A percentile compares a stretch with the other conserved stretches of the same genome.
phyloP scores from a whole-genome alignment of 2,329 filamentous ascomycete species.

The Xylaria sp. region DNA sequence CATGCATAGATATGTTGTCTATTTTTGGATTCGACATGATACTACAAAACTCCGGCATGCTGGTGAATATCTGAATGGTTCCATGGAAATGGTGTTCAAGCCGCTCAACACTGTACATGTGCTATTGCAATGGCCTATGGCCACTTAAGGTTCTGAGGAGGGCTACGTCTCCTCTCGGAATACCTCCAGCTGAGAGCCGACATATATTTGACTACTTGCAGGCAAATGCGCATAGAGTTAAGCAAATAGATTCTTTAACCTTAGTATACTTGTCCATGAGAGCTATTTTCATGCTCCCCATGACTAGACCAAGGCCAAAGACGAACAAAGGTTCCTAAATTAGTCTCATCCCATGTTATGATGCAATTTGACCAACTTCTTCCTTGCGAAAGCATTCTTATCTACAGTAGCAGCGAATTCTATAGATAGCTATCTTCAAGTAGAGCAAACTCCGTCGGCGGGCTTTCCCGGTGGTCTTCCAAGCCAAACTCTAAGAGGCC shows the following conservation, averaged over 20 bases:
- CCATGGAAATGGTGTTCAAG: not conserved
- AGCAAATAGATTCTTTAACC: not conserved
- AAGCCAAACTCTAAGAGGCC: constrained; percentile 22
- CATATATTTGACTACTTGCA: not conserved
- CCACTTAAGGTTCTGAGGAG: constrained; percentile 13
- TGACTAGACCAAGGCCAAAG: not conserved
- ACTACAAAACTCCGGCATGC: not conserved
- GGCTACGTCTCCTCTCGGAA: constrained; percentile 19
- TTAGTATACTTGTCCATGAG: not conserved
- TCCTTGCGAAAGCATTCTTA: not conserved
- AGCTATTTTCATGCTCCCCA: not conserved
- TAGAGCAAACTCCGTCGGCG: constrained; percentile 12
- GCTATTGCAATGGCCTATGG: not conserved
- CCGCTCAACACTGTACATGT: not conserved
- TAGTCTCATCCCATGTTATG: not conserved
- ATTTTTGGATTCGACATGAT: not conserved
- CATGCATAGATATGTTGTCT: not conserved
- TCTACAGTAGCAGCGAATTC: too few relatives aligned
- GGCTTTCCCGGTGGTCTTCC: constrained; percentile 1
- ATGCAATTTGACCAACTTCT: not conserved
- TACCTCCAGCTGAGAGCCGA: constrained; percentile 6
- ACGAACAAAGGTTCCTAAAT: not conserved
- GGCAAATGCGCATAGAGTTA: constrained; percentile 8
- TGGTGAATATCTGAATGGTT: too few relatives aligned
- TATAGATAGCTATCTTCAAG: not conserved